These are phyloP conservation scores for Cladosporium cucumerinum DNA, from an alignment of 2,329 filamentous ascomycete species.

Conservation along the genomic window DNA sequence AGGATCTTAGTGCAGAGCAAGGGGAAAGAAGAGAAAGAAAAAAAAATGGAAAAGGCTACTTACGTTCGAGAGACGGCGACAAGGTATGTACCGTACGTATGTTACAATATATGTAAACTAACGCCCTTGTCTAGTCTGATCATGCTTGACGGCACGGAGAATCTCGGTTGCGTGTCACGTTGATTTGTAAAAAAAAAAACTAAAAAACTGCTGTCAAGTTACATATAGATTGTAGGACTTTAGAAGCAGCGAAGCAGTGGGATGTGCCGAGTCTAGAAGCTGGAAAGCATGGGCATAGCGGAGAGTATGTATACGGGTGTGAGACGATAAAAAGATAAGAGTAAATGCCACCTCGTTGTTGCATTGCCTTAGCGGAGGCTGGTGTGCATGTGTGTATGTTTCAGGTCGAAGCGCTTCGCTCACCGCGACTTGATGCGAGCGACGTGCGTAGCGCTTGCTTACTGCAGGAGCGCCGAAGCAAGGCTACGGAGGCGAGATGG, in stretches of 20 bases:
- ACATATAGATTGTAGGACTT: neutral
- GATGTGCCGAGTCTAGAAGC: neutral
- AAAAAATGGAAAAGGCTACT: no score
- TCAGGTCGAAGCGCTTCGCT: neutral
- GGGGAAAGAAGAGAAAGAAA: no score
- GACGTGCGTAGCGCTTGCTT: neutral
- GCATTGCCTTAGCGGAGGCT: neutral
- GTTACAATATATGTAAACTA: no score
- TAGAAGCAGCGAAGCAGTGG: neutral
- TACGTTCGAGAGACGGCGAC: no score
- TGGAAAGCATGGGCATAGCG: neutral
- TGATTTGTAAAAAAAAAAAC: no score
- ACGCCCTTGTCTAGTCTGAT: no score
- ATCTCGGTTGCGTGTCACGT: neutral
- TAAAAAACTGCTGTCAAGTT: neutral
- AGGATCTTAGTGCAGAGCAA: no score
- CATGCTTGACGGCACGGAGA: neutral
- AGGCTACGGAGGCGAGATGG: neutral
- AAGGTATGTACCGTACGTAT: no score
- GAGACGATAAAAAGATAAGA: neutral
- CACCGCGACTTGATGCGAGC: neutral
- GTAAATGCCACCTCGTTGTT: neutral
- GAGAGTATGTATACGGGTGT: neutral
- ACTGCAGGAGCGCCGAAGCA: neutral
- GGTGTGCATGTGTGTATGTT: neutral